Conservation (phyloP, 1,284 basidiomycete species). For the Takashimella koratensis region DNA sequence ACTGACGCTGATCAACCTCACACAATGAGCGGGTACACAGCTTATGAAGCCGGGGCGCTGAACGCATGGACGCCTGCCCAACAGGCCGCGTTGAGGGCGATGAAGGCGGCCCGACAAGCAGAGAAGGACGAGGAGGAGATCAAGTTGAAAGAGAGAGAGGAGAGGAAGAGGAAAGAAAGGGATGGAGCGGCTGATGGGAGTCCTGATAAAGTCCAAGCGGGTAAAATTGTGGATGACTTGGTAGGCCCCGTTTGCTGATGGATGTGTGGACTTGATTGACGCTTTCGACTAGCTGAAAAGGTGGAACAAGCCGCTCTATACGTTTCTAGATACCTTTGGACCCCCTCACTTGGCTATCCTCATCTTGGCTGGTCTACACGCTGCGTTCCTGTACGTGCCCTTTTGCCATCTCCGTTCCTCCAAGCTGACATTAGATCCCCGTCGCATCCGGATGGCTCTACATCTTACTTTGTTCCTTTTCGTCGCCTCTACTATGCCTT, state of each 20-base stretch:
- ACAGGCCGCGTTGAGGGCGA: conserved; percentile 14
- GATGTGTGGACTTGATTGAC: too few species aligned
- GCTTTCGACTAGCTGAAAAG: conserved; percentile 23
- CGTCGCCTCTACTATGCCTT: too few species aligned
- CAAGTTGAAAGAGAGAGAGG: conserved; percentile 5
- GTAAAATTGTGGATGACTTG: conserved; percentile 17
- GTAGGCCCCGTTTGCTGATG: conserved; percentile 12
- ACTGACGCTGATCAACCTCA: too few species aligned
- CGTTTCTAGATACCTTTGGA: conserved; percentile 26
- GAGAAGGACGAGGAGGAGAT: conserved; percentile 8
- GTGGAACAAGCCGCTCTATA: conserved; percentile 23
- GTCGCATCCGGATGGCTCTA: too few species aligned
- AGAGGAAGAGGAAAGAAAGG: conserved; percentile 6
- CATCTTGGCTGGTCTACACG: conserved; percentile 19
- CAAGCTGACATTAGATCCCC: too few species aligned
- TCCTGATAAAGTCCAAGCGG: conserved; percentile 16
- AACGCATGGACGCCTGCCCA: conserved; percentile 9
- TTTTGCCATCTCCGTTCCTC: neutral
- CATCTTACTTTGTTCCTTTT: too few species aligned
- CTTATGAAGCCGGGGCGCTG: conserved; percentile 11
- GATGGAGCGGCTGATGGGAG: neutral
- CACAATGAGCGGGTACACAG: neutral
- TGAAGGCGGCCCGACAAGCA: neutral
- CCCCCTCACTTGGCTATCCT: conserved; percentile 22
- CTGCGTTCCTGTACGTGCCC: conserved; percentile 23